A percentile compares a stretch with the other conserved stretches of the same genome.
Conservation (phyloP, 192 early-diverging fungal species). For the Linnemannia zychae region DNA sequence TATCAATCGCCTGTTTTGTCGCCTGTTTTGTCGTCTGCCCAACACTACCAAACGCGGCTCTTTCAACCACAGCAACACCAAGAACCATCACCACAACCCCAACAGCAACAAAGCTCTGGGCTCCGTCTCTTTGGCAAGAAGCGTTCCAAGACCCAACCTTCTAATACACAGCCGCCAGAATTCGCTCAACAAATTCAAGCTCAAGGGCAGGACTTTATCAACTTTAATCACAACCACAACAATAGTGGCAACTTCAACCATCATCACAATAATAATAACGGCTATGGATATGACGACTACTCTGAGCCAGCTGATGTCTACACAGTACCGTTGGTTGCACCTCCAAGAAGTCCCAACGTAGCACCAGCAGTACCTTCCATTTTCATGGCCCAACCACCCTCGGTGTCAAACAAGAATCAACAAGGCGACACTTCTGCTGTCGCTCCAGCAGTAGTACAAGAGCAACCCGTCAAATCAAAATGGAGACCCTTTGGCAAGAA, state of each 20-base stretch:
- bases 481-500: constrained; percentile 52
- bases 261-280: background rate
- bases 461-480: constrained; percentile 30
- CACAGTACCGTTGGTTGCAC: background rate
- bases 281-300: background rate
- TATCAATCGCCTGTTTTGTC: background rate
- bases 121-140: constrained; percentile 54
- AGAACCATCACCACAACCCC: background rate
- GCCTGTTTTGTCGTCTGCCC: background rate
- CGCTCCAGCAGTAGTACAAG: constrained; percentile 3
- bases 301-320: background rate
- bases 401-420: background rate
- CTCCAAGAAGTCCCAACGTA: constrained; percentile 8
- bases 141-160: constrained; percentile 53
- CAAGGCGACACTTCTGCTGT: background rate
- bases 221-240: background rate
- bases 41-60: constrained; percentile 5
- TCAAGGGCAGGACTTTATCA: background rate
- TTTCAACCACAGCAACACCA: constrained; percentile 11
- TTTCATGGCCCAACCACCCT: constrained; percentile 17
- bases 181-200: constrained; percentile 9
- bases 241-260: background rate
- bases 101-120: constrained; percentile 12
- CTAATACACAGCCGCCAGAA: constrained; percentile 25
- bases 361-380: constrained; percentile 17